Evolutionary conservation across 768 basidiomycete species (phyloP), one percentile per base, ranked within the genome.

Genomic region (Podaxis sp.): DNA sequence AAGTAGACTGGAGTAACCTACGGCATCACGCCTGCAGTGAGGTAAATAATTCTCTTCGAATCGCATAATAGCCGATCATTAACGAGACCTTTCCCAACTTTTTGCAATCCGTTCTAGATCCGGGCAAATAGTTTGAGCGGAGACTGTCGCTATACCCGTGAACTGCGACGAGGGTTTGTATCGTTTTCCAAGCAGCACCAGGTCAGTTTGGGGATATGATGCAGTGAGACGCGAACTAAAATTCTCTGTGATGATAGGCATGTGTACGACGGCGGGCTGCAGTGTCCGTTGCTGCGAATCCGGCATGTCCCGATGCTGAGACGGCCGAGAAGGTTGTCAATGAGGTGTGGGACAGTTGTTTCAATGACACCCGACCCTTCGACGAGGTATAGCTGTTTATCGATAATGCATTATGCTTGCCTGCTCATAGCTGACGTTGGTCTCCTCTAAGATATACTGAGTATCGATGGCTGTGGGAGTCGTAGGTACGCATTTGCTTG

Each of bases 21-120:
- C 77, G 93, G 61, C 95, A 97, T 76, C 94, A 97, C 70, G 97
- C 96, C 2, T 99, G 97, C 72, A 94, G 91, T 68, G 96, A 98
- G 85, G 96, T 96, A 64, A 67, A 86, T 76, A 18, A 42, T 35
- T 14, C 38, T 58, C 59, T 50, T 37, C 27, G 27, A 55, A 23
- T 37, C 52, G 35, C 14, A 11, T 10, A 59, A 42, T 53, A 40
- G 14, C 25, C 23, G 48, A 27, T 25, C 23, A 35, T 16, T 10
- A 44, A 36, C 32, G 16, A 25, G 27, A 50, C 42, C 16, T 28
- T 37, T 21, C 54, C 46, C 51, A 55, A 25, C 36, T 27, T 48
- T 13, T 32, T 27, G 32, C 21, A 9, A 44, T 21, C 42, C 52
- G 1, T 36, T 44, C 48, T 70, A 98, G 96, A 97, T 99, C 70